Evolutionary conservation across 2,329 filamentous ascomycete genomes (phyloP), one percentile per base, ranked within the genome.

Genomic region (Leptodontidium sp.): DNA sequence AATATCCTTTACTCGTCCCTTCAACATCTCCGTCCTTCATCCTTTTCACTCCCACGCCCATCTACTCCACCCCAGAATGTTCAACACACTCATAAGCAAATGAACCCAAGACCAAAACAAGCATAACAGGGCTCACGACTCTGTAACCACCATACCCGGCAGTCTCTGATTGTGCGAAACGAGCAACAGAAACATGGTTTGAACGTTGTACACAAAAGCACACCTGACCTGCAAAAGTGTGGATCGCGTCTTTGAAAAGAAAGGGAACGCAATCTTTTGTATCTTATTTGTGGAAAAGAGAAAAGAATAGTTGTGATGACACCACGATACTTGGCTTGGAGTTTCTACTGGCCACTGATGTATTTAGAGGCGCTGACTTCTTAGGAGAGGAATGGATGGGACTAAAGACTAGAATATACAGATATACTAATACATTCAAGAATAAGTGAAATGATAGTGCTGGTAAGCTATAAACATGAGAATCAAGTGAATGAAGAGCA

Each of bases 321-420:
- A 40, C 55, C 55, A 59, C 57, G 57, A 59, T 59, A 43, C 21
- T 17, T 8, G 21, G 21, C 12, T 40, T 59, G 35, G 17, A 12
- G 15, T 26, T 59, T 5, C 21, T 59, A 17, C 38, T 45, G 11
- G 57, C 17, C 38, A 40, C 38, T 15, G 15, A 29, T 38, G 17
- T 32, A 32, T 9, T 55, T 35, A 12, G 12, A 12, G 12, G 38
- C 17, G n/a, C 21, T 14, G 47, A 24, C n/a, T 21, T 50, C n/a
- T n/a, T 24, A 2, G 9, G 47, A 24, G 45, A 47, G n/a, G 45
- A 6, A 40, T 11, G 9, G 38, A 40, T 40, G 38, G 38, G 11
- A 11, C 11, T 12, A 40, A 32, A 32, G 29, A 6, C 6, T 32
- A 32, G 29, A 32, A 6, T 32, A 32, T 32, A 32, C 21, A 21